These are phyloP conservation scores for Populus deltoides DNA, from an alignment of 345 rosid species.

Conservation along the genomic window DNA sequence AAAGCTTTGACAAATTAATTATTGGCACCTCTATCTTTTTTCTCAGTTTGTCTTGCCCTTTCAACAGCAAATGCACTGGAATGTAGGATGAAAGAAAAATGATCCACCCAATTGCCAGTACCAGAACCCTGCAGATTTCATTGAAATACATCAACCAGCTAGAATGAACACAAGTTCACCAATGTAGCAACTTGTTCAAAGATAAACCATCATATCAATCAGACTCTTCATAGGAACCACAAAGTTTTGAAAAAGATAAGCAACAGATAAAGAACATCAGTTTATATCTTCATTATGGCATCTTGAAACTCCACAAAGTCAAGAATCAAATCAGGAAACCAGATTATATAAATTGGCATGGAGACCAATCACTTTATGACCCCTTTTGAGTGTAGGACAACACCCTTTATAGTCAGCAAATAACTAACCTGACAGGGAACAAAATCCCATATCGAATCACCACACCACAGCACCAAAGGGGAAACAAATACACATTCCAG, in stretches of 20 bases:
- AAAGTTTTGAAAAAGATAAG: neutral
- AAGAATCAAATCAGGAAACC: neutral
- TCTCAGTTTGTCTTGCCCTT: slow-evolving; percentile 76
- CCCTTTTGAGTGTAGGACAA: neutral
- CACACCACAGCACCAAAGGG: slow-evolving; percentile 90
- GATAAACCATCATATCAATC: neutral
- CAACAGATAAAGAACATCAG: neutral
- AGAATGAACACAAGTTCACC: neutral
- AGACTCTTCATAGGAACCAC: neutral
- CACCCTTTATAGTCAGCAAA: neutral
- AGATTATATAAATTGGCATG: neutral
- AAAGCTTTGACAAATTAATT: neutral
- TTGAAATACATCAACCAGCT: slow-evolving; percentile 7
- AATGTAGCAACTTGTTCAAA: neutral
- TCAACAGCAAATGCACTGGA: slow-evolving; percentile 69
- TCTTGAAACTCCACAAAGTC: neutral
- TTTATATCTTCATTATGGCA: neutral
- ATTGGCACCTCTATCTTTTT: slow-evolving; percentile 70
- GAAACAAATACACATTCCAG: slow-evolving; percentile 91
- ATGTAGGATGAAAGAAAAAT: slow-evolving; percentile 76
- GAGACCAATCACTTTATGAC: neutral
- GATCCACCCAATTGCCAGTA: slow-evolving; percentile 84
- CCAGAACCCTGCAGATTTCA: slow-evolving; percentile 57
- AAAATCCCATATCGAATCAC: slow-evolving; percentile 71
- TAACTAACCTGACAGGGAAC: slow-evolving; percentile 75